These are phyloP conservation scores for Amanita rubescens DNA, from an alignment of 768 basidiomycete genomes.

Conservation along the genomic window DNA sequence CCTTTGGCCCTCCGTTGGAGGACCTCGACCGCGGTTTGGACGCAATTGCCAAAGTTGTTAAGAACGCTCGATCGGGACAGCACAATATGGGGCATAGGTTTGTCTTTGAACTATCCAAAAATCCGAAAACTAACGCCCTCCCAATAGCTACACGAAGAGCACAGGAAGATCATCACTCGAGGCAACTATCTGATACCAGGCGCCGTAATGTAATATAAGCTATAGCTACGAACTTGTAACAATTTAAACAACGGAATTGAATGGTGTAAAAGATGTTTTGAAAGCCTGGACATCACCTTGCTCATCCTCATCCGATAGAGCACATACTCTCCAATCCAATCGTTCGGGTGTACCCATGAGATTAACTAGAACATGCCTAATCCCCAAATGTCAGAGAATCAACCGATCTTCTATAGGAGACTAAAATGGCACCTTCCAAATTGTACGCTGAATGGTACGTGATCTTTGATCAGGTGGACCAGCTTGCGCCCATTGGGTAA, in stretches of 20 bases:
- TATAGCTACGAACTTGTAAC: background rate
- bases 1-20: slow-evolving; percentile 76
- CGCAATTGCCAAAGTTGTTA: slow-evolving; percentile 75
- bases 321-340: slow-evolving; percentile 89
- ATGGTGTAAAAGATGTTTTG: slow-evolving; percentile 73
- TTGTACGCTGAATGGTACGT: slow-evolving; percentile 79
- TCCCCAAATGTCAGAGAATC: slow-evolving; percentile 4
- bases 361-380: slow-evolving; percentile 73
- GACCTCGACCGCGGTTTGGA: slow-evolving; percentile 81
- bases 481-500: slow-evolving; percentile 80
- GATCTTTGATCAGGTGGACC: slow-evolving; percentile 77
- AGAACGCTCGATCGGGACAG: slow-evolving; percentile 58
- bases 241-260: slow-evolving; percentile 42
- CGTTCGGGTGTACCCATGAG: slow-evolving; percentile 73
- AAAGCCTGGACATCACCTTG: slow-evolving; percentile 76
- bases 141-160: slow-evolving; percentile 25
- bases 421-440: slow-evolving; percentile 73
- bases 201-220: background rate
- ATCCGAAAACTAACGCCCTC: background rate
- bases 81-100: slow-evolving; percentile 61
- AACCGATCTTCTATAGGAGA: background rate
- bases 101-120: slow-evolving; percentile 2
- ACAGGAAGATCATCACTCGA: slow-evolving; percentile 10
- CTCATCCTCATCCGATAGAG: slow-evolving; percentile 79
- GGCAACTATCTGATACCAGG: background rate